Evolutionary conservation across 1,139 yeast genomes (phyloP), one percentile per base, ranked within the genome.

Genomic region (Kodamaea fungicola): DNA sequence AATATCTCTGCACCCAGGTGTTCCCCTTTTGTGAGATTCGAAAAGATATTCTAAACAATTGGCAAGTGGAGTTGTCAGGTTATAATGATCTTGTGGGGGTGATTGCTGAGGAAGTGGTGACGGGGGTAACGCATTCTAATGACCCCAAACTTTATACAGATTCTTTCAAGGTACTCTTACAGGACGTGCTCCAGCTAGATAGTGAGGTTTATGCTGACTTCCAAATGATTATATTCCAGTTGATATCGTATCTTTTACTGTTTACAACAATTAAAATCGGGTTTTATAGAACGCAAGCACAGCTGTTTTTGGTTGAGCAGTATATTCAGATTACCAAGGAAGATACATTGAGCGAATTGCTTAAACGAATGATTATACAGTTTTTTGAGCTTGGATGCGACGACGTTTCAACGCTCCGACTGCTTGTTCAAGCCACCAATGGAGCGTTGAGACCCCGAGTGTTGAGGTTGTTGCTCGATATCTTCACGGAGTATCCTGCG

Each of bases 321-420:
- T 35, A 37, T 22, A 10, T 40, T 9, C 21, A 26, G 7, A 28
- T 22, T 2, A 23, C 33, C 2, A 28, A 30, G 51, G 32, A 28
- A 45, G 5, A 32, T 57, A 12, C 12, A 10, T 12, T 27, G 49
- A 49, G 32, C 64, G 55, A 31, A 42, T 51, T 23, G 39, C 48
- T 27, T 5, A 12, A 12, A 22, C 47, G 62, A n/a, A 41, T 67
- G 19, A 47, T 64, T 8, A 38, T 61, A 1, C 38, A 46, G 8
- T 54, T 68, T 28, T 45, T 61, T 35, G 73, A 67, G 43, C 48
- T 68, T 19, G 76, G 76, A 0, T 62, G 70, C 48, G 58, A 57
- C 32, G 31, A 31, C 12, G 21, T 31, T 8, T 8, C 12, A 4
- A 16, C 12, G 26, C 25, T 31, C 12, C 25, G 21, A 8, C 9